Base-by-base conservation (phyloP, 2,329 filamentous ascomycete species). In the Pseudogymnoascus sp. region DNA sequence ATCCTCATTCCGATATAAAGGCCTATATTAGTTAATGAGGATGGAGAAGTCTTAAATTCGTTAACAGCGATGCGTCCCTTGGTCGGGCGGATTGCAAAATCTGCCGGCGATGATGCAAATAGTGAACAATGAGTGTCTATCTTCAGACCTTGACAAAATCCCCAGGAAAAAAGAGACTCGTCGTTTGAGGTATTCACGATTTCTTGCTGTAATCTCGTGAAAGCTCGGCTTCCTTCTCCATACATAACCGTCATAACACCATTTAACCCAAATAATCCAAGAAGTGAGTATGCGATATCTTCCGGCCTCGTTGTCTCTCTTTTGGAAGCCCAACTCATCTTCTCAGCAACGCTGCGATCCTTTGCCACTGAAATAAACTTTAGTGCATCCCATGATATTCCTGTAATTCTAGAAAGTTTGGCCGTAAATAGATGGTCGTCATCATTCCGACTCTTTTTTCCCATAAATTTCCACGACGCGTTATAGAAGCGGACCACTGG, bases 261-360 rank as follows among this genome's bases (percentile, higher is more conserved):
- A 37, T 75, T 74, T 25, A 79, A 69, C 0, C 68, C 67, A 32
- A 79, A 79, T 0, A 79, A 67, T 0, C 77, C 77, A 3, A 79
- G 62, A 0, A 79, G 67, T 16, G 71, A 77, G 38, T 79, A 79
- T 0, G 77, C 75, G n/a, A 71, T 69, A 38, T 79, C 78, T 59
- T 79, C 76, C 0, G 54, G 9, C 2, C 73, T 63, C 0, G 69
- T 72, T 0, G 75, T 76, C 1, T 65, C 30, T 0, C 76, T 67
- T 3, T 65, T 54, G 0, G 74, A 67, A 0, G 75, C 75, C 76
- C 76, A 78, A 0, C 73, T 73, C 74, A 78, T 77, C 0, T 72
- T 67, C 34, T 73, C 69, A 0, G 75, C 74, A 47, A 75, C 38
- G 0, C 34, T n/a, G 22, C 22, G 22, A 22, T 22, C 22, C 22